Percentiles rank a stretch among this genome's conserved stretches.
phyloP scores from a whole-genome alignment of 176 grass and related monocot species.

The Canna indica region DNA sequence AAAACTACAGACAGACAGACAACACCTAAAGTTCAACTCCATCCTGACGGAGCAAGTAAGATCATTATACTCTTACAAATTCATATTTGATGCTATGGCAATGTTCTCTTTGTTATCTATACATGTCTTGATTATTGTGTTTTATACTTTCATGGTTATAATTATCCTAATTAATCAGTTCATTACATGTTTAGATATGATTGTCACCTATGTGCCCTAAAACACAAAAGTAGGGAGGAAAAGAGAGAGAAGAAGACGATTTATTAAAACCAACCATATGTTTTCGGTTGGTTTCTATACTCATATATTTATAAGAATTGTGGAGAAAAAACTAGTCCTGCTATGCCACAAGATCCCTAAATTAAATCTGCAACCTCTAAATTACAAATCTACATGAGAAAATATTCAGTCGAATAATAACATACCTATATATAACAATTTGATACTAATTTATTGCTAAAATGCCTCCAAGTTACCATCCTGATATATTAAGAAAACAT shows the following conservation, averaged over 20 bases:
- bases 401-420: too few relatives aligned
- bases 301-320: background rate
- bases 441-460: too few relatives aligned
- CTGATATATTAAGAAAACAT: too few relatives aligned
- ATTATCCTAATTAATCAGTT: background rate
- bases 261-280: background rate
- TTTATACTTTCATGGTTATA: background rate
- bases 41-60: constrained; percentile 81
- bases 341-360: too few relatives aligned
- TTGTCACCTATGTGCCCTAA: too few relatives aligned
- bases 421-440: too few relatives aligned
- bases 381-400: too few relatives aligned
- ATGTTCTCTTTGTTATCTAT: background rate
- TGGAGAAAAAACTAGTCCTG: background rate
- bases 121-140: background rate
- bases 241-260: background rate
- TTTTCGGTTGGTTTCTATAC: background rate
- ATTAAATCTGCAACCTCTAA: too few relatives aligned
- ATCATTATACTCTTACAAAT: constrained; percentile 7
- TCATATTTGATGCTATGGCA: background rate
- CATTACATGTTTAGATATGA: background rate
- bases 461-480: too few relatives aligned
- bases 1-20: constrained; percentile 51
- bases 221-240: background rate
- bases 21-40: constrained; percentile 67